phyloP scores from a whole-genome alignment of 1,284 basidiomycete species.

The Leccinum pallidistipes region DNA sequence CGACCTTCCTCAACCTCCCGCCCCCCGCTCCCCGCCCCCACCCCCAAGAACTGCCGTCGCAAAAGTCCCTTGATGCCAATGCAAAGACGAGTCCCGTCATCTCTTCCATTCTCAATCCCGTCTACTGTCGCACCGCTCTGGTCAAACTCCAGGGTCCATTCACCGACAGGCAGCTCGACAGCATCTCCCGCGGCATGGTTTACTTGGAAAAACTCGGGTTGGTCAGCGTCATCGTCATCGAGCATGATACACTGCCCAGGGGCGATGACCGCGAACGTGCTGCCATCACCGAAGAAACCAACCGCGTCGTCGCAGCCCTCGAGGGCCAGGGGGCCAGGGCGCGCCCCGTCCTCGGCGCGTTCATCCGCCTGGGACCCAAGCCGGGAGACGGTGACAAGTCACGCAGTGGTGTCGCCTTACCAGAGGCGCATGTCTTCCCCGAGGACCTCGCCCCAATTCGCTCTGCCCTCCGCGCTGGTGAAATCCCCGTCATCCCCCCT shows the following conservation, averaged over 20 bases:
- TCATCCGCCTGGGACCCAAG: conserved; percentile 81
- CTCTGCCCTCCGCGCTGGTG: conserved; percentile 85
- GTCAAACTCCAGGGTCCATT: conserved; percentile 99
- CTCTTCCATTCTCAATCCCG: conserved; percentile 83
- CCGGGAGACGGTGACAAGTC: conserved; percentile 48
- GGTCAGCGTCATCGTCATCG: conserved; percentile 92
- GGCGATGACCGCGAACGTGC: conserved; percentile 68
- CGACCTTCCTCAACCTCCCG: conserved; percentile 24
- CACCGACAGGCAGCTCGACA: conserved; percentile 91
- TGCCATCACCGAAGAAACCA: conserved; percentile 68
- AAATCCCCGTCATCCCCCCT: conserved; percentile 96
- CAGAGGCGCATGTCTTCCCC: conserved; percentile 75
- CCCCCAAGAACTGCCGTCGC: conserved; percentile 27
- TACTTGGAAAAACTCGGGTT: conserved; percentile 96
- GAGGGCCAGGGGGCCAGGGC: conserved; percentile 85
- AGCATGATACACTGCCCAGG: conserved; percentile 76
- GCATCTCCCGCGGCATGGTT: conserved; percentile 90
- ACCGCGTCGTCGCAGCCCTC: conserved; percentile 83
- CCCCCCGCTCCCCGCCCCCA: conserved; percentile 13
- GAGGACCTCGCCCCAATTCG: conserved; percentile 82
- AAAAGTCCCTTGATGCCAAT: conserved; percentile 25
- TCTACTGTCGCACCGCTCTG: conserved; percentile 82
- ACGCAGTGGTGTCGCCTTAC: conserved; percentile 42
- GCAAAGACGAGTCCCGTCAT: conserved; percentile 53
- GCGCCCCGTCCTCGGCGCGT: conserved; percentile 84